Evolutionary conservation across 2,329 filamentous ascomycete species (phyloP).

Genomic region (Septoria linicola): DNA sequence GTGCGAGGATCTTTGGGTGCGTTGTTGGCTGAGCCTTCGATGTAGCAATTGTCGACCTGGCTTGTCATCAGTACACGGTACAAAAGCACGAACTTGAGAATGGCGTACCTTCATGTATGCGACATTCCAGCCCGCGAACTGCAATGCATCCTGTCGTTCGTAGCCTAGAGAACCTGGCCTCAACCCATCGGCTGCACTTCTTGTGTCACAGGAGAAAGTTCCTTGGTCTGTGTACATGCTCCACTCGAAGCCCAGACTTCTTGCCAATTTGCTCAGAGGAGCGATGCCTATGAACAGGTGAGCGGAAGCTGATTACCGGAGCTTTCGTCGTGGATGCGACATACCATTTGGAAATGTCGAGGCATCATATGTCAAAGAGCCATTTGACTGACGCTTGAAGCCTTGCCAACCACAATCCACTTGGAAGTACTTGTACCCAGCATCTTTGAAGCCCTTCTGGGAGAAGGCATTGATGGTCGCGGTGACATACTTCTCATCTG

Average conservation of each 20-base stretch:
- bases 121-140: conserved; percentile 33
- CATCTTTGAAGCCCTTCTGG: conserved; percentile 16
- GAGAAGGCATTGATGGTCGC: conserved; percentile 27
- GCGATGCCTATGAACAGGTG: conserved; percentile 34
- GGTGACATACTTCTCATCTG: conserved; percentile 26
- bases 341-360: conserved; percentile 51
- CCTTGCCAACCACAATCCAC: conserved; percentile 60
- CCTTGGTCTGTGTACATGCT: conserved; percentile 53
- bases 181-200: conserved; percentile 13
- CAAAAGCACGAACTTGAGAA: background rate
- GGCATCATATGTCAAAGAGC: conserved; percentile 52
- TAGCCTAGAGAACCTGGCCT: conserved; percentile 26
- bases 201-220: conserved; percentile 30
- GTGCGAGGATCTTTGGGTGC: conserved; percentile 34
- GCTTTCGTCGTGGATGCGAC: background rate
- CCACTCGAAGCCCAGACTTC: conserved; percentile 51
- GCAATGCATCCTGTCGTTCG: conserved; percentile 31
- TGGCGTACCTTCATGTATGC: conserved; percentile 30
- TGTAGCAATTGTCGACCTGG: conserved; percentile 37
- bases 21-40: conserved; percentile 26
- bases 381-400: conserved; percentile 41
- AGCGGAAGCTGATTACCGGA: background rate
- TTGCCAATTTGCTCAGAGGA: conserved; percentile 52
- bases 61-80: background rate
- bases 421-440: conserved; percentile 57